Evolutionary conservation across 768 basidiomycete species (phyloP).

Genomic region (Lentinula edodes): DNA sequence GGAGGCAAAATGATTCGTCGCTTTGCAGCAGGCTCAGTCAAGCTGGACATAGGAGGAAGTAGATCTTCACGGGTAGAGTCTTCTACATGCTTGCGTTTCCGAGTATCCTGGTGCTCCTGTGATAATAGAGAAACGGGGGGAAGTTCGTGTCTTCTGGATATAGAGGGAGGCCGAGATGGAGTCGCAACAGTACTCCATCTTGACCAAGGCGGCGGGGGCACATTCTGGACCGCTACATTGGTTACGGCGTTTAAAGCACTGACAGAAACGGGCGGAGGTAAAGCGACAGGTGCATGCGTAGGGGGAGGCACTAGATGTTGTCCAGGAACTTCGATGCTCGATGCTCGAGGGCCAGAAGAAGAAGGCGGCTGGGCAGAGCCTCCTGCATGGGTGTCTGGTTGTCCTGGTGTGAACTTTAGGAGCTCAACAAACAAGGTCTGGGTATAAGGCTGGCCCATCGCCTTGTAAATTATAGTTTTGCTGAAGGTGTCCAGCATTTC

Average conservation of each 20-base stretch:
- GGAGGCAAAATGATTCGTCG: conserved; percentile 25
- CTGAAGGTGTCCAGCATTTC: conserved; percentile 73
- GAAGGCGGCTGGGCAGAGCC: conserved; percentile 18
- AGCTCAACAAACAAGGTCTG: conserved; percentile 75
- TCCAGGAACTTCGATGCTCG: conserved; percentile 12
- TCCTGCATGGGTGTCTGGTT: conserved; percentile 33
- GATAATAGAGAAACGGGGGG: conserved; percentile 29
- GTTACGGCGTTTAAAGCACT: neutral
- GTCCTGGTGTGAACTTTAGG: conserved; percentile 53
- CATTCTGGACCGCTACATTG: conserved; percentile 12
- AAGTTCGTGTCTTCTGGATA: conserved; percentile 31
- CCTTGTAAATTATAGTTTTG: conserved; percentile 66
- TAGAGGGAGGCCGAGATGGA: conserved; percentile 34
- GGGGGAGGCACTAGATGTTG: conserved; percentile 12
- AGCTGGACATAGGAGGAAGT: conserved; percentile 17
- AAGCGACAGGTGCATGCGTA: conserved; percentile 5
- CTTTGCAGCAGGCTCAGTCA: conserved; percentile 24
- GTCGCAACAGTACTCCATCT: conserved; percentile 43
- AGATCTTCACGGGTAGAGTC: conserved; percentile 23
- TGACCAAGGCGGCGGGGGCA: conserved; percentile 40
- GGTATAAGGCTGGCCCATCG: conserved; percentile 55
- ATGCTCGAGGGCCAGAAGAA: conserved; percentile 11
- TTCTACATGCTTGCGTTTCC: conserved; percentile 43
- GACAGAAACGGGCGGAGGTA: conserved; percentile 5
- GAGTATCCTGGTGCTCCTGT: conserved; percentile 28